Evolutionary conservation across 768 basidiomycete species (phyloP).

Genomic region (Tricholoma furcatifolium): DNA sequence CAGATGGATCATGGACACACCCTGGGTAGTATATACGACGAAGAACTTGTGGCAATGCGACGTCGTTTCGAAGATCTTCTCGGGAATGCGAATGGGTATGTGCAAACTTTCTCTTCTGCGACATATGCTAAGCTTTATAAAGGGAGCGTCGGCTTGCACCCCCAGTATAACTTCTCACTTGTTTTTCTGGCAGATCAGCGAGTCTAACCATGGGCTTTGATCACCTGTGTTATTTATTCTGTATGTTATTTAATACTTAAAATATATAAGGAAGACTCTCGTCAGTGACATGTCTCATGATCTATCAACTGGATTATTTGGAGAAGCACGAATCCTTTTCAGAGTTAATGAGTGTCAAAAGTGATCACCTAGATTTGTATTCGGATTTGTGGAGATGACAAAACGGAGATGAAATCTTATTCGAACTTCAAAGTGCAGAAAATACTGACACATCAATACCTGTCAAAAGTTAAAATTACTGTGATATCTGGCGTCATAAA

Average conservation of each 20-base stretch:
- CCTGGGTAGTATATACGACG: slow-evolving; percentile 33
- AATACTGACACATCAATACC: too few species aligned
- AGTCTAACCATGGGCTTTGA: too few species aligned
- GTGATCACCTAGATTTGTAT: background rate
- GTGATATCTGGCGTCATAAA: too few species aligned
- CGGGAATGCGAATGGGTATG: slow-evolving; percentile 38
- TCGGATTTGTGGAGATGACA: background rate
- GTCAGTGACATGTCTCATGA: too few species aligned
- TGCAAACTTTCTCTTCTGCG: background rate
- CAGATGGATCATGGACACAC: slow-evolving; percentile 54
- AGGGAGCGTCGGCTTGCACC: slow-evolving; percentile 20
- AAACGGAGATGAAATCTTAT: background rate
- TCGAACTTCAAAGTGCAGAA: background rate
- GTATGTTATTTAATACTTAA: background rate
- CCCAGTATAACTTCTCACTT: slow-evolving; percentile 10
- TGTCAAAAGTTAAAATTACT: too few species aligned
- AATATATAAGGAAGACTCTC: too few species aligned
- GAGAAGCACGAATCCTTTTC: too few species aligned
- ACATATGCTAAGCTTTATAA: background rate
- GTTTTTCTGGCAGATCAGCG: background rate
- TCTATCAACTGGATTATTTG: too few species aligned
- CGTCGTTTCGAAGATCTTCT: slow-evolving; percentile 46
- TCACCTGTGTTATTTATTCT: background rate
- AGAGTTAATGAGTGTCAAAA: background rate
- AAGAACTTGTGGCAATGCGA: slow-evolving; percentile 34